phyloP scores from a whole-genome alignment of 2,329 filamentous ascomycete genomes.

The Amauroascus verrucosus region DNA sequence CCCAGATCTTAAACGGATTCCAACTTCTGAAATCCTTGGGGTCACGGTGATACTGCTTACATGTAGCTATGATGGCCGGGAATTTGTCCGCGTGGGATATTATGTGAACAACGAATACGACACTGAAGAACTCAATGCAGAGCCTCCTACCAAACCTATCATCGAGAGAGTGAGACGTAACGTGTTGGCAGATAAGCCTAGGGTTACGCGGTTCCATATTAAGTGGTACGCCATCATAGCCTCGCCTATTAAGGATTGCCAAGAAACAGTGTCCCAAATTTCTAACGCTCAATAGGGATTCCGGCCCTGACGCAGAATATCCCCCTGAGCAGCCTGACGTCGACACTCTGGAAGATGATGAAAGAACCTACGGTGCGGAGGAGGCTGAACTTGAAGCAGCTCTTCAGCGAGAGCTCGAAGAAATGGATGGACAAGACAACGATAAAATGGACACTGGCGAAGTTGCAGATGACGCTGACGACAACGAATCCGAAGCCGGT shows the following conservation, averaged over 20 bases:
- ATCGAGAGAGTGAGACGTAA: conserved; percentile 88
- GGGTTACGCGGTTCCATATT: conserved; percentile 94
- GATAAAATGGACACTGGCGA: conserved; percentile 46
- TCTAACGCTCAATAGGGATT: conserved; percentile 57
- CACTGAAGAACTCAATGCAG: conserved; percentile 73
- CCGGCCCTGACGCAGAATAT: conserved; percentile 92
- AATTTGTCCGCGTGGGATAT: conserved; percentile 97
- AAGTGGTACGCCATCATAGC: conserved; percentile 64
- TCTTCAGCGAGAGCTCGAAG: conserved; percentile 44
- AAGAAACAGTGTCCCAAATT: conserved; percentile 18
- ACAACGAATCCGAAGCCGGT: conserved; percentile 58
- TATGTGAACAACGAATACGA: conserved; percentile 99
- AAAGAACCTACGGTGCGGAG: conserved; percentile 50
- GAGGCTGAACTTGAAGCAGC: conserved; percentile 36
- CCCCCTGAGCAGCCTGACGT: conserved; percentile 96
- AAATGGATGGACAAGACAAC: conserved; percentile 35
- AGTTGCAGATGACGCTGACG: conserved; percentile 55
- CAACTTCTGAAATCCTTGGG: conserved; percentile 86
- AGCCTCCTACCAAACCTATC: conserved; percentile 83
- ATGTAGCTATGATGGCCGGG: conserved; percentile 89
- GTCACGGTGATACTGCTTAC: conserved; percentile 95
- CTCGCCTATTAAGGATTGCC: neutral
- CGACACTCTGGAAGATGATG: conserved; percentile 72
- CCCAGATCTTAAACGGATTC: conserved; percentile 81
- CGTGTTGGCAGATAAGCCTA: conserved; percentile 90